These are phyloP conservation scores for Arthrinium phaeospermum DNA, from an alignment of 2,329 filamentous ascomycete species.

Conservation along the genomic window DNA sequence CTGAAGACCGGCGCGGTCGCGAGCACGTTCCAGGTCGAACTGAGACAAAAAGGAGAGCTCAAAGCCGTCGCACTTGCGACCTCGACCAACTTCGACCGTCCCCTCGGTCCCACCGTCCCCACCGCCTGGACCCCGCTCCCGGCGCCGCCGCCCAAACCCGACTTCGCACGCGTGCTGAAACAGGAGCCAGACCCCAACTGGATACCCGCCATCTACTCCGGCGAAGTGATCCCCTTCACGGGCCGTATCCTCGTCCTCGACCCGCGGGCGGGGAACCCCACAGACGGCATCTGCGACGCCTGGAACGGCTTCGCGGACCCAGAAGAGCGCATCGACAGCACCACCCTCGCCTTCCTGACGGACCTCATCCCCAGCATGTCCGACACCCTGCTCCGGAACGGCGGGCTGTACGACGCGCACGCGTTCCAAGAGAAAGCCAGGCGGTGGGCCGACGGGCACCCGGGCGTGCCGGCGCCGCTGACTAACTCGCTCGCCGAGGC, in stretches of 20 bases:
- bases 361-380: conserved; percentile 24
- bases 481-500: conserved; percentile 29
- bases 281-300: conserved; percentile 30
- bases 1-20: conserved; percentile 30
- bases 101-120: conserved; percentile 29
- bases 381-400: neutral
- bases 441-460: conserved; percentile 32
- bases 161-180: conserved; percentile 30
- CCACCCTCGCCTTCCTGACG: conserved; percentile 34
- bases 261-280: conserved; percentile 31
- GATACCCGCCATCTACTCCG: conserved; percentile 25
- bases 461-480: conserved; percentile 29
- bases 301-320: conserved; percentile 31
- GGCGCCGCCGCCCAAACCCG: conserved; percentile 29
- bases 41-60: conserved; percentile 29
- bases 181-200: conserved; percentile 31
- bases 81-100: conserved; percentile 33
- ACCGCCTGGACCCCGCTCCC: conserved; percentile 28
- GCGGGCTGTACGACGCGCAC: neutral
- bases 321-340: conserved; percentile 32
- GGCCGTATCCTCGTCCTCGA: conserved; percentile 27
- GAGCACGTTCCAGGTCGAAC: conserved; percentile 32
- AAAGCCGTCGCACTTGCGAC: conserved; percentile 31
- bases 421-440: conserved; percentile 33
- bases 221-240: conserved; percentile 23